Evolutionary conservation across 179 eudicot species (phyloP).

Genomic region (Vitellaria paradoxa): DNA sequence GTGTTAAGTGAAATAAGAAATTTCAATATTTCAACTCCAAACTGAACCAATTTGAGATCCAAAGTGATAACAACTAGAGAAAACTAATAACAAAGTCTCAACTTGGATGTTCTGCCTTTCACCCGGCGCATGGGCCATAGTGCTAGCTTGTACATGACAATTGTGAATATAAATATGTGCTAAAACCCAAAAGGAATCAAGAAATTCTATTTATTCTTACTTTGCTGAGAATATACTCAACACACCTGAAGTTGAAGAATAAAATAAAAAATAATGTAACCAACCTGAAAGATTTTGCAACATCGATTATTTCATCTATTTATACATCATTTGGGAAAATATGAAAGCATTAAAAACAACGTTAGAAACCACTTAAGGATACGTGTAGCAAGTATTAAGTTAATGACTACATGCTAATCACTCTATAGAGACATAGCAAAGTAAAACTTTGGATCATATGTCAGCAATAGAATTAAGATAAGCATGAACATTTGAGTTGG

Average conservation of each 20-base stretch:
- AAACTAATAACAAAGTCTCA: no score
- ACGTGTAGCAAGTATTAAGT: not conserved
- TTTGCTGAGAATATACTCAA: not conserved
- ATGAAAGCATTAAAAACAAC: conserved; percentile 40
- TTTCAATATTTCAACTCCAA: no score
- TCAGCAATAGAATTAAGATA: not conserved
- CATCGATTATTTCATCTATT: conserved; percentile 70
- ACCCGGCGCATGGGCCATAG: no score
- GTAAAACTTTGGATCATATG: not conserved
- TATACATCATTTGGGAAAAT: conserved; percentile 83
- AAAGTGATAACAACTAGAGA: no score
- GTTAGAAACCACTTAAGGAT: not conserved
- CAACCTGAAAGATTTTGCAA: conserved; percentile 67
- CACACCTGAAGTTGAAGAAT: not conserved
- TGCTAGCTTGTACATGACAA: no score
- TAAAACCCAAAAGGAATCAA: not conserved
- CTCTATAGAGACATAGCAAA: not conserved
- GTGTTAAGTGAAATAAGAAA: no score
- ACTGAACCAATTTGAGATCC: no score
- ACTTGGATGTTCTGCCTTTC: no score
- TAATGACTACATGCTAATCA: not conserved
- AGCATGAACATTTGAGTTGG: no score
- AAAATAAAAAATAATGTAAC: conserved; percentile 11
- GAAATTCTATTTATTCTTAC: no score
- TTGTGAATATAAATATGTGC: no score